Evolutionary conservation across 73 alveolate genomes (phyloP), one percentile per base, ranked within the genome.

Genomic region (Blepharisma stoltei): DNA sequence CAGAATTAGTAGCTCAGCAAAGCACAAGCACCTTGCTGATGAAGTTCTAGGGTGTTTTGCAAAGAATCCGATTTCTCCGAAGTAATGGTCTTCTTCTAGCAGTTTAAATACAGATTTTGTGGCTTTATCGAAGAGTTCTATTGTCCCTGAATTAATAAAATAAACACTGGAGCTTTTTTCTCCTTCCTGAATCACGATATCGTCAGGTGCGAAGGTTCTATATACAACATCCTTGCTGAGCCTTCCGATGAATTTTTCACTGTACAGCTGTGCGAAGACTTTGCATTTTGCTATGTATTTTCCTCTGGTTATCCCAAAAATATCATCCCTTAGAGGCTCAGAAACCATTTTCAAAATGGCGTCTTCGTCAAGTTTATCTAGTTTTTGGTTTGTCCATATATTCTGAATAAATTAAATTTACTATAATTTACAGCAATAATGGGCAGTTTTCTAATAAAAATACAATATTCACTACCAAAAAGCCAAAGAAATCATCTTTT

Each of bases 21-120:
- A 90, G 73, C 87, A 94, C 49, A 88, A 49, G 6, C 94, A 67
- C 41, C 91, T 86, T 1, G 91, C 98, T 4, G 93, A 75, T 9
- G 92, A 76, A 21, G 80, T 55, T 70, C 95, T 83, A 21, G 93
- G 87, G 54, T 84, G 87, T 37, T 84, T 86, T 7, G 95, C 78
- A 79, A 87, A 92, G 65, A 92, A 92, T 44, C 93, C 93, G 0
- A 91, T 81, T 60, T 89, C 94, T 43, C 97, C 98, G 83, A 92
- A 92, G 48, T 82, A 86, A 5, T 81, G 86, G 38, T 92, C 92
- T 84, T 89, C 76, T 66, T 83, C 77, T 38, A 83, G 81, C 14
- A 76, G 89, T 37, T 71, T 76, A 6, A 89, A 73, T 54, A 68
- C 88, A 20, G 95, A 81, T 25, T 77, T 54, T 45, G 92, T 86